A percentile compares a stretch with the other conserved stretches of the same genome.
These are phyloP conservation scores for Corylus avellana DNA, from an alignment of 306 rosid species.

Conservation along the genomic window DNA sequence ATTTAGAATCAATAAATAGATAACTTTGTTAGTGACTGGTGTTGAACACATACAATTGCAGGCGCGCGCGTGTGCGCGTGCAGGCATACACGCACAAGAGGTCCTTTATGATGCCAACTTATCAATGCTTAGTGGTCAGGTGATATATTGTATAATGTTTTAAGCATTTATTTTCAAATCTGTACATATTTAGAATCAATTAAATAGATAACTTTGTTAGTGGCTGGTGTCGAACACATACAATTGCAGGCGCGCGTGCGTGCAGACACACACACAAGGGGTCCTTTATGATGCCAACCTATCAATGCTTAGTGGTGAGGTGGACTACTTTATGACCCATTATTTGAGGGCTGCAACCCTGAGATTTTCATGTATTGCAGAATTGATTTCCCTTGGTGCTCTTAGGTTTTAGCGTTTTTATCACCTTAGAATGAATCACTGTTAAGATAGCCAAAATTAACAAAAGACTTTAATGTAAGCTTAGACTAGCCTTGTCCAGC, in stretches of 20 bases:
- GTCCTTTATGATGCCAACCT: neutral
- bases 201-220: neutral
- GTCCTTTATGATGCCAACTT: neutral
- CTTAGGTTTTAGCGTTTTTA: neutral
- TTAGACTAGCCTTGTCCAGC: neutral
- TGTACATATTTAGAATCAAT: neutral
- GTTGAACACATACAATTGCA: neutral
- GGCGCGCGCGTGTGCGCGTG: neutral
- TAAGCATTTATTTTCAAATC: neutral
- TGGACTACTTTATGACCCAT: neutral
- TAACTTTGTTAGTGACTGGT: neutral
- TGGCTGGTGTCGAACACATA: neutral
- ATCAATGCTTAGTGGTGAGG: neutral
- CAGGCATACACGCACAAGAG: too few species aligned
- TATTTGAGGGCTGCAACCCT: neutral
- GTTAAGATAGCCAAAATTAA: neutral
- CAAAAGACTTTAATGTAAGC: neutral
- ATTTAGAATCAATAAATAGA: neutral
- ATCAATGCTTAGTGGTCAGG: neutral
- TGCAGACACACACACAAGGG: too few species aligned
- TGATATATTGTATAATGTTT: neutral
- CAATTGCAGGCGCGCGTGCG: neutral
- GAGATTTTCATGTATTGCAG: neutral
- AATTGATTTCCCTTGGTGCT: neutral
- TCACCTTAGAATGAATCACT: neutral